phyloP scores from a whole-genome alignment of 768 basidiomycete genomes.

The Collybia sp. region DNA sequence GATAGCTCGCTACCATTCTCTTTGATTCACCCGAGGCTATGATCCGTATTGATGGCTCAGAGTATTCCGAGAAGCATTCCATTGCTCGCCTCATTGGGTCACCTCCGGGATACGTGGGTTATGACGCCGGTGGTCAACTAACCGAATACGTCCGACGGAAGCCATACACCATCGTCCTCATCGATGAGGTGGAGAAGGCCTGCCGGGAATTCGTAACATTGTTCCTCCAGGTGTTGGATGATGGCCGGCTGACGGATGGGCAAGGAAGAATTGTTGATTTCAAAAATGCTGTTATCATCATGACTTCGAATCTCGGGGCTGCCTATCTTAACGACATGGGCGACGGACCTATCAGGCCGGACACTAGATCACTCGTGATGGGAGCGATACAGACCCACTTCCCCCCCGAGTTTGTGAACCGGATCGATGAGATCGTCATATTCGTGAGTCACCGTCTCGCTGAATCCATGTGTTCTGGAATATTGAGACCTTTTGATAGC shows the following conservation, averaged over 20 bases:
- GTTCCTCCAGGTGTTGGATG: slow-evolving; percentile 80
- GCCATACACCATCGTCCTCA: slow-evolving; percentile 82
- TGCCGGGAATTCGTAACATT: slow-evolving; percentile 56
- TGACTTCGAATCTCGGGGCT: slow-evolving; percentile 91
- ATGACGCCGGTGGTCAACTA: slow-evolving; percentile 86
- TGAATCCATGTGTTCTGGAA: slow-evolving; percentile 9
- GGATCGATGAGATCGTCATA: slow-evolving; percentile 82
- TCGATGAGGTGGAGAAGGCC: slow-evolving; percentile 92
- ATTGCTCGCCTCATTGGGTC: slow-evolving; percentile 49
- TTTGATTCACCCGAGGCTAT: slow-evolving; percentile 91
- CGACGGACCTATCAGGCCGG: slow-evolving; percentile 59
- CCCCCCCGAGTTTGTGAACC: slow-evolving; percentile 90
- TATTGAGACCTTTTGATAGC: slow-evolving; percentile 39
- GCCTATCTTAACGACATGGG: slow-evolving; percentile 70
- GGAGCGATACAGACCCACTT: slow-evolving; percentile 79
- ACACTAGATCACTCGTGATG: slow-evolving; percentile 68
- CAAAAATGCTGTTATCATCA: slow-evolving; percentile 89
- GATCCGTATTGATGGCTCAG: slow-evolving; percentile 90
- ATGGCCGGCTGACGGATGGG: slow-evolving; percentile 88
- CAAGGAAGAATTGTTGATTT: slow-evolving; percentile 89
- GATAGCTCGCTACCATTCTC: slow-evolving; percentile 77
- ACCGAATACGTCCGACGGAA: slow-evolving; percentile 92
- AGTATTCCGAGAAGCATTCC: slow-evolving; percentile 78
- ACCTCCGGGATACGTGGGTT: slow-evolving; percentile 88
- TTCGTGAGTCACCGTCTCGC: slow-evolving; percentile 44